Evolutionary conservation across 139 green algal species (phyloP), one percentile per base, ranked within the genome.

Genomic region (Coelastrella sp.): DNA sequence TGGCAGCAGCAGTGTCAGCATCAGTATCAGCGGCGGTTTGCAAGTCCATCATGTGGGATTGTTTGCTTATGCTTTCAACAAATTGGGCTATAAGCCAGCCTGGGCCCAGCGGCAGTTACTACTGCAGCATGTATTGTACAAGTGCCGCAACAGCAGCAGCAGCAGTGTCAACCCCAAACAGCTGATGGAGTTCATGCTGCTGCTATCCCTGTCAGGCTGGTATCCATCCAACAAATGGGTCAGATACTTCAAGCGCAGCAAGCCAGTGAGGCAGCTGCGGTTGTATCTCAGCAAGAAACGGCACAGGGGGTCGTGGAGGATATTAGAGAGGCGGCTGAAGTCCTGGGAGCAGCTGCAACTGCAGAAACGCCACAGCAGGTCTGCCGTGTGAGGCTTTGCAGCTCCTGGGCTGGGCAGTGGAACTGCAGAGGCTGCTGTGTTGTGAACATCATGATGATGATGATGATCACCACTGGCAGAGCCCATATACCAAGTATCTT

Each of bases 161-260:
- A 64, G 76, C 22, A n/a, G 7, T 82, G 76, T 82, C 5, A 60
- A n/a, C 2, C 76, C 68, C 5, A 76, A 76, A 2, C 68, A 76
- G 68, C 14, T 76, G 68, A 76, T 76, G 68, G 14, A 76, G 16
- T 22, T 76, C 14, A 76, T 76, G 68, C 3, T 76, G 68, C 68
- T 76, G 68, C 68, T 76, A 17, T 17, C 68, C 5, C 68, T 76
- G 68, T 76, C 68, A 32, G 68, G 68, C 17, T 76, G 68, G 68
- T 76, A 76, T 47, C 68, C 68, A 14, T 76, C 68, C 3, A 22
- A 22, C 16, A 32, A 22, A 14, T 76, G 68, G 68, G 3, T 76
- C 16, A 76, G 68, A 76, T 76, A 23, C 68, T 76, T 76, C 68
- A 76, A 76, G 68, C 68, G 68, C 68, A 76, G 68, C 68, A n/a